phyloP scores from a whole-genome alignment of 2,329 filamentous ascomycete species.

The Pezicula rhizophila region DNA sequence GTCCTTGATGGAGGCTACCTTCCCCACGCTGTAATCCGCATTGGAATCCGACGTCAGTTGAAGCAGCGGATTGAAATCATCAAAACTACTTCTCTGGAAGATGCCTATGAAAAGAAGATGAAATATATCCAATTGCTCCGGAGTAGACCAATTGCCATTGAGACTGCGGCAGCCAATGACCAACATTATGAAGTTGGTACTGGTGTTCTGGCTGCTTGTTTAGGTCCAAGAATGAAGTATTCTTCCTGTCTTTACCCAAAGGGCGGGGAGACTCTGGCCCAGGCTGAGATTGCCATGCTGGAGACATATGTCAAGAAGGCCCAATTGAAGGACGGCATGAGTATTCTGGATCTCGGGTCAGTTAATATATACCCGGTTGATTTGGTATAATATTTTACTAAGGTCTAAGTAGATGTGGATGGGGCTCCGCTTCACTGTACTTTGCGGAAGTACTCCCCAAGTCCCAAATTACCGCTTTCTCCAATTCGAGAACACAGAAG shows the following conservation, averaged over 20 bases:
- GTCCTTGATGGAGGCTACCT: slow-evolving; percentile 61
- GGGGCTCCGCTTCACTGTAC: slow-evolving; percentile 61
- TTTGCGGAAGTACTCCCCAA: slow-evolving; percentile 60
- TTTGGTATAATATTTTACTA: background rate
- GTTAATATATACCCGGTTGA: slow-evolving; percentile 2
- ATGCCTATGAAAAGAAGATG: slow-evolving; percentile 55
- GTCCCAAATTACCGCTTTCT: slow-evolving; percentile 59
- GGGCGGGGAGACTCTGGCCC: slow-evolving; percentile 54
- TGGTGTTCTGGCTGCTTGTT: slow-evolving; percentile 51
- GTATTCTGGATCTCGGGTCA: slow-evolving; percentile 24
- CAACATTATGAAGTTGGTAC: slow-evolving; percentile 72
- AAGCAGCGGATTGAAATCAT: slow-evolving; percentile 53
- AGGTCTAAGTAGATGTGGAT: slow-evolving; percentile 48
- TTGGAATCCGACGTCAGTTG: slow-evolving; percentile 62
- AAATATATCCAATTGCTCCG: slow-evolving; percentile 54
- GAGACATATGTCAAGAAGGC: slow-evolving; percentile 56
- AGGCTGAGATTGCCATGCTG: slow-evolving; percentile 64
- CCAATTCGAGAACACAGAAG: slow-evolving; percentile 65
- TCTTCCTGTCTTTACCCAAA: slow-evolving; percentile 60
- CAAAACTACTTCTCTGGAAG: slow-evolving; percentile 43
- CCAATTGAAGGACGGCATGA: slow-evolving; percentile 26
- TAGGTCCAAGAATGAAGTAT: slow-evolving; percentile 69
- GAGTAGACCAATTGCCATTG: slow-evolving; percentile 59
- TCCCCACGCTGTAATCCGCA: slow-evolving; percentile 54
- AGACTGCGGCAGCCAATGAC: slow-evolving; percentile 57